Base-by-base conservation (phyloP, 805 yeast genomes). In the Yamadazyma phyllophila region DNA sequence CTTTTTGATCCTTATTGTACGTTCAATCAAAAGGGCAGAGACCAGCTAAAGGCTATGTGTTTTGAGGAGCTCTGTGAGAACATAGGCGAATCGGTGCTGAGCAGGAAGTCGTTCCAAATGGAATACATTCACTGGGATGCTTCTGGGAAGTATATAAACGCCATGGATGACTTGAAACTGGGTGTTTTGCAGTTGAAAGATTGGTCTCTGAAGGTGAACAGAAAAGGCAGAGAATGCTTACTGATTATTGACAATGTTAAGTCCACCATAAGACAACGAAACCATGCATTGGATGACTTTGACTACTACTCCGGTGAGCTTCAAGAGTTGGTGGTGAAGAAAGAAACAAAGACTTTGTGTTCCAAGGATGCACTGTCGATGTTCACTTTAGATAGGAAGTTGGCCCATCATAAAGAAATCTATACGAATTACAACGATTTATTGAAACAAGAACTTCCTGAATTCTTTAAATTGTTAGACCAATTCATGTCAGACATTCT, bases 401-500 rank as follows among this genome's bases (percentile, higher is more conserved):
- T 64, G 17, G 61, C 54, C 3, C 60, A 45, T 1, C 43, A 41
- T 12, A 59, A 58, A 32, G 44, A 33, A 1, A 50, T 50, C 40
- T 77, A 71, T 52, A 70, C 71, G 2, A 39, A 48, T 9, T 49
- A 68, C 30, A 76, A 78, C 54, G 49, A 54, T 4, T 41, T 51
- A 2, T 61, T 81, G 48, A 76, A 77, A 46, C 47, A 46, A 26
- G 85, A 80, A 35, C 53, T 81, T 1, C 83, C 84, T 0, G 40
- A 48, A 2, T 73, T 78, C 39, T 64, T 73, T 45, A 45, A 59
- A 6, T 56, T 73, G 9, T 58, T 72, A 0, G 47, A 60, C 3
- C 39, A 53, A 11, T 54, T 73, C 17, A 54, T 71, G 33, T 55
- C 58, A 20, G 43, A 47, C 2, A 15, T 49, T 9, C 12, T 24